Conservation (phyloP, 2,329 filamentous ascomycete genomes). For the Pseudocercospora vitis region DNA sequence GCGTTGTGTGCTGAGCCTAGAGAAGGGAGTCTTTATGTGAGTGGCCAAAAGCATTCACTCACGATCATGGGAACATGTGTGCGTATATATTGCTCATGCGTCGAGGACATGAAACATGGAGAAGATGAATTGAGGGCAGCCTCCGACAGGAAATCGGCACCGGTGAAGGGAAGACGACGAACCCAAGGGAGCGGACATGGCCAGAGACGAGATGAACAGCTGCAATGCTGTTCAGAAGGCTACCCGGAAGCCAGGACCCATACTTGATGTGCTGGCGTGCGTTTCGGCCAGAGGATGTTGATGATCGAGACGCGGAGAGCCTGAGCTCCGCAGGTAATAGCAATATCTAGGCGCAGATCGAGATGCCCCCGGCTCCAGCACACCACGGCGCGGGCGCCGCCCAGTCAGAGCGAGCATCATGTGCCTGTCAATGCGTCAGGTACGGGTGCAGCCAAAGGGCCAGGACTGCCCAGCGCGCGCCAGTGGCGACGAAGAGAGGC, state of each 20-base stretch:
- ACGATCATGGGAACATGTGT: constrained; percentile 20
- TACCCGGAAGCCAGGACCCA: constrained; percentile 44
- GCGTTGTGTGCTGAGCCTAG: constrained; percentile 18
- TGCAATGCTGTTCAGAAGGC: constrained; percentile 32
- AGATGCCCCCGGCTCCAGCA: constrained; percentile 27
- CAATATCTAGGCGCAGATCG: constrained; percentile 37
- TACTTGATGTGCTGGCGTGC: constrained; percentile 85
- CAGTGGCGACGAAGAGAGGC: constrained; percentile 12
- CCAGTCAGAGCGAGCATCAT: constrained; percentile 24
- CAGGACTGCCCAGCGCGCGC: constrained; percentile 6
- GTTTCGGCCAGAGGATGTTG: constrained; percentile 69
- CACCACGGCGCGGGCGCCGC: constrained; percentile 22
- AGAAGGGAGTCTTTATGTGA: constrained; percentile 23
- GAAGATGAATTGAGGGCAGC: constrained; percentile 20
- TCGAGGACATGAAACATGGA: constrained; percentile 19
- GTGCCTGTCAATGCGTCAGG: constrained; percentile 28
- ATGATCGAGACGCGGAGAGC: constrained; percentile 37
- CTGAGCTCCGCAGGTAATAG: constrained; percentile 34
- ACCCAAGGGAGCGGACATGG: constrained; percentile 27
- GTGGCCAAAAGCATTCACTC: constrained; percentile 26
- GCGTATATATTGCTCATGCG: constrained; percentile 22
- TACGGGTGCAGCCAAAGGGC: constrained; percentile 14
- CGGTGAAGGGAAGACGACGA: constrained; percentile 29
- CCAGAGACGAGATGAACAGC: constrained; percentile 27
- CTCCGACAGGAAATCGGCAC: constrained; percentile 31